These are phyloP conservation scores for Petrea volubilis DNA, from an alignment of 257 asterid species.

Conservation along the genomic window DNA sequence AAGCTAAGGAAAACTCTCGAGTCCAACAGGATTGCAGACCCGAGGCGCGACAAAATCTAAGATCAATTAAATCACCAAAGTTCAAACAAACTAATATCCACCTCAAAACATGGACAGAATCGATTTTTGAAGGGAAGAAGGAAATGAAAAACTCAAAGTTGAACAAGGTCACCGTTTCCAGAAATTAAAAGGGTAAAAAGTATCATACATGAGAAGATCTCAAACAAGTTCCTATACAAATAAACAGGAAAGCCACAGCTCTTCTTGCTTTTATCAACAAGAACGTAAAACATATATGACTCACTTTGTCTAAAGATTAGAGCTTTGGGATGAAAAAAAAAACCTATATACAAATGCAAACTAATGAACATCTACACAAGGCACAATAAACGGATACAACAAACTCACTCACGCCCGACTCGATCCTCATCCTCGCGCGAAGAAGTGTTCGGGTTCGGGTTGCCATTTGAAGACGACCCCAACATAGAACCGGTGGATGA, in stretches of 20 bases:
- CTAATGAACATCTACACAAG: not conserved
- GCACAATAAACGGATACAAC: not conserved
- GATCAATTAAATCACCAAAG: too few relatives aligned
- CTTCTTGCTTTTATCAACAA: not conserved
- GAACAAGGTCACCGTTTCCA: not conserved
- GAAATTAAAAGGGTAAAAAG: not conserved
- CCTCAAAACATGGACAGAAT: not conserved
- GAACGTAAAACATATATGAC: slow-evolving; percentile 9
- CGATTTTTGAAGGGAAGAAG: not conserved
- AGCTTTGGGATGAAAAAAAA: not conserved
- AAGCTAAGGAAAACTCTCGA: too few relatives aligned
- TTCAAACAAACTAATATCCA: too few relatives aligned
- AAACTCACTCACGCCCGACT: slow-evolving; percentile 13
- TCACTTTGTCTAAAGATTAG: not conserved
- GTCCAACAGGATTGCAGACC: too few relatives aligned
- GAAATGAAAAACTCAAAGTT: not conserved
- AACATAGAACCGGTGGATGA: slow-evolving; percentile 31
- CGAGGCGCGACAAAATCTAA: too few relatives aligned
- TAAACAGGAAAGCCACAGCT: not conserved
- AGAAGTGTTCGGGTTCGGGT: slow-evolving; percentile 23
- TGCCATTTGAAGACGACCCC: slow-evolving; percentile 30
- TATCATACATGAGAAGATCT: not conserved
- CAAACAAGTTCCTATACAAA: slow-evolving; percentile 24
- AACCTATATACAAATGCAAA: slow-evolving; percentile 27
- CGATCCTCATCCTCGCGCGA: slow-evolving; percentile 39